Evolutionary conservation across 2,329 filamentous ascomycete genomes (phyloP).

Genomic region (Podosphaera fusca): DNA sequence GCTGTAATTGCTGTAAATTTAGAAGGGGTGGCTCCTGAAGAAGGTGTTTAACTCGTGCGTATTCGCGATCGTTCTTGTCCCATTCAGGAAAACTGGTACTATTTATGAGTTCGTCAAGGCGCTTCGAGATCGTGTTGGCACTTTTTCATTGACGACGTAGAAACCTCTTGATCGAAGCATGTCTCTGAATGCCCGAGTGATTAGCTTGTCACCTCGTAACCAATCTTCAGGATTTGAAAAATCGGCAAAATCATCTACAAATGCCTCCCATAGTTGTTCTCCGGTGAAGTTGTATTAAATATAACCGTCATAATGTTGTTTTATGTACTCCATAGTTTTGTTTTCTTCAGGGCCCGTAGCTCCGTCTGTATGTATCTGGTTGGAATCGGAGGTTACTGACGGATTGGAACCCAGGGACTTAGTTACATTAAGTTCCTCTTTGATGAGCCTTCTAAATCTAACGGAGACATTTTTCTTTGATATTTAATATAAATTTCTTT

Average conservation of each 20-base stretch:
- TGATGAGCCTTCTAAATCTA: too few species aligned
- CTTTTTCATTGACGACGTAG: neutral
- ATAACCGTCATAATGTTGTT: neutral
- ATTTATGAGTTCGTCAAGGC: neutral
- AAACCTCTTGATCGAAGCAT: neutral
- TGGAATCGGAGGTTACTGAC: too few species aligned
- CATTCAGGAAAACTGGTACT: neutral
- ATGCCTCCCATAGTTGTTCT: neutral
- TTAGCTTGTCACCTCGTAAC: neutral
- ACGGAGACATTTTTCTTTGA: too few species aligned
- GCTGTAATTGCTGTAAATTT: too few species aligned
- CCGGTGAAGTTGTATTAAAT: neutral
- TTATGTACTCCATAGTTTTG: neutral
- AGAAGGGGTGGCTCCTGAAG: neutral
- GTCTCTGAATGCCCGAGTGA: neutral
- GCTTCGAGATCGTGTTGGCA: neutral
- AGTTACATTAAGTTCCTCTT: too few species aligned
- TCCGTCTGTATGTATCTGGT: neutral
- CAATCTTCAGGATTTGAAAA: neutral
- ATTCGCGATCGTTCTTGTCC: neutral
- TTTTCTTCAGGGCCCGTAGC: neutral
- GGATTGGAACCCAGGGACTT: too few species aligned
- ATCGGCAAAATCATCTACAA: neutral
- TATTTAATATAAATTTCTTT: too few species aligned
- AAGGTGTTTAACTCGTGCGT: neutral